phyloP scores from a whole-genome alignment of 805 yeast genomes.

The Starmerella roubikii region DNA sequence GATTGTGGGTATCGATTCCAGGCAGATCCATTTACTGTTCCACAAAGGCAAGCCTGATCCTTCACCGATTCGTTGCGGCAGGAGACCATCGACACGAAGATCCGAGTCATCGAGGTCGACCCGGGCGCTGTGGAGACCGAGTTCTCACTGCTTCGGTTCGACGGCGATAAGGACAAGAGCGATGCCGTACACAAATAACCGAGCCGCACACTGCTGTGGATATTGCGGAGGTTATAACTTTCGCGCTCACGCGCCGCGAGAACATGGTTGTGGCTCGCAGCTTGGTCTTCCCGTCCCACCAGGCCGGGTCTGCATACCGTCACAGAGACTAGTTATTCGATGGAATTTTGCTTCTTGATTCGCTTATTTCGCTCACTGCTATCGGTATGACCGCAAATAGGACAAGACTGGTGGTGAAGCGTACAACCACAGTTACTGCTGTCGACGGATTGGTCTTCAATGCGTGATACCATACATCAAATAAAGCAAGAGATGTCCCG shows the following conservation, averaged over 20 bases:
- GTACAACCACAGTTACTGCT: too few relatives aligned
- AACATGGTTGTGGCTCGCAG: constrained; percentile 74
- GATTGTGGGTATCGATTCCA: too few relatives aligned
- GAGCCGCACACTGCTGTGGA: constrained; percentile 62
- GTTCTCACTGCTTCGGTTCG: constrained; percentile 49
- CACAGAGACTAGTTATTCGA: constrained; percentile 29
- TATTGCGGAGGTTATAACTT: constrained; percentile 61
- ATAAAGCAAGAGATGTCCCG: too few relatives aligned
- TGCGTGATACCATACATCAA: too few relatives aligned
- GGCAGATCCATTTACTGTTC: constrained; percentile 63
- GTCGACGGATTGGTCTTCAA: too few relatives aligned
- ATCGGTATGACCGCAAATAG: too few relatives aligned
- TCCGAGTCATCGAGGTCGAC: constrained; percentile 59
- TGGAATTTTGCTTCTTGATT: too few relatives aligned
- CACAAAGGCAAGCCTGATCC: constrained; percentile 49
- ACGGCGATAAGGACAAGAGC: constrained; percentile 49
- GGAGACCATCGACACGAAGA: constrained; percentile 56
- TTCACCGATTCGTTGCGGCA: constrained; percentile 52
- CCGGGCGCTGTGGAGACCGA: constrained; percentile 77
- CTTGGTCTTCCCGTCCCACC: constrained; percentile 71
- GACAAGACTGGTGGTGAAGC: too few relatives aligned
- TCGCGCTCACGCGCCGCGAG: constrained; percentile 50
- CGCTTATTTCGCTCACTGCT: too few relatives aligned
- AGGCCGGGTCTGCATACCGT: constrained; percentile 62
- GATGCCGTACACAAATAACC: constrained; percentile 49